Evolutionary conservation across 2,329 filamentous ascomycete species (phyloP).

Genomic region (Fusarium algeriense): DNA sequence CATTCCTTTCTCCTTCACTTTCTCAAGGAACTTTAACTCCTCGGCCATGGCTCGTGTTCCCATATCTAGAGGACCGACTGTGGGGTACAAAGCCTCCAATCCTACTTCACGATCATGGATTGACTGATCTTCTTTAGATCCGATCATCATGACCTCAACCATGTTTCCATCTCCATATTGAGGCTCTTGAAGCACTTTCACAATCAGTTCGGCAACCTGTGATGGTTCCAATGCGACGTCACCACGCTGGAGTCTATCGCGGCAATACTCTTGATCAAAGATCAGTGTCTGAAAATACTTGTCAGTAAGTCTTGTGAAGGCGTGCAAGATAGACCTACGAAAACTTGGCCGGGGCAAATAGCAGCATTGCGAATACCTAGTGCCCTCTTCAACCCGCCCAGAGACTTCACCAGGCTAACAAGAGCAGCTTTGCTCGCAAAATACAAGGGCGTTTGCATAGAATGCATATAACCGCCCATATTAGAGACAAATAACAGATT

Average conservation of each 20-base stretch:
- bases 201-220: constrained; percentile 8
- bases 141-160: constrained; percentile 23
- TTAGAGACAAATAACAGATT: constrained; percentile 47
- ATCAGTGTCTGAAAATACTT: constrained; percentile 2
- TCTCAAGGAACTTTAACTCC: background rate
- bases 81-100: constrained; percentile 11
- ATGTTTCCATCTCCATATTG: constrained; percentile 34
- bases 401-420: constrained; percentile 27
- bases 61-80: background rate
- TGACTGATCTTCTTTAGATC: constrained; percentile 3
- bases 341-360: constrained; percentile 23
- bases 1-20: background rate
- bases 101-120: constrained; percentile 12
- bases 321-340: background rate
- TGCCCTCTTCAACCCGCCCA: constrained; percentile 2
- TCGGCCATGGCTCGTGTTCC: background rate
- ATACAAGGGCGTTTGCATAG: constrained; percentile 44
- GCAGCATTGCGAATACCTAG: constrained; percentile 25
- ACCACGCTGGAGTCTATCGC: constrained; percentile 9
- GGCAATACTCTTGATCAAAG: constrained; percentile 22
- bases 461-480: constrained; percentile 48
- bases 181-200: constrained; percentile 11
- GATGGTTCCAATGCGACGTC: constrained; percentile 11
- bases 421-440: constrained; percentile 34
- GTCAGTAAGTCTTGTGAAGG: rapidly evolving